Percentiles rank a stretch among this genome's conserved stretches.
These are phyloP conservation scores for Fragosphaeria purpurea DNA, from an alignment of 2,329 filamentous ascomycete species.

Conservation along the genomic window DNA sequence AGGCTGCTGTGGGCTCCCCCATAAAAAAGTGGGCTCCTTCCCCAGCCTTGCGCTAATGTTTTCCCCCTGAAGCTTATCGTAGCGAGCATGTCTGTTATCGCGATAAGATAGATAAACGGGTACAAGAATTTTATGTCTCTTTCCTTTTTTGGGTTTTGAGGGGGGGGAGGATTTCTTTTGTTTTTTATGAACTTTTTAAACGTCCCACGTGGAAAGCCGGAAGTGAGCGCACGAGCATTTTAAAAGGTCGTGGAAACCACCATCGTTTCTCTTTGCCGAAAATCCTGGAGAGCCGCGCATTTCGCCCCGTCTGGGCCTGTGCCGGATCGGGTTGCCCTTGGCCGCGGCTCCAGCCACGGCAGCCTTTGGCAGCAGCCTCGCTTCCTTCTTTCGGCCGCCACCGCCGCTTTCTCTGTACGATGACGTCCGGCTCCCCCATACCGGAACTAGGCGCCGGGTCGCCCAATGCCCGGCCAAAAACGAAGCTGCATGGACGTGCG, in stretches of 20 bases:
- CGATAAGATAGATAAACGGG: constrained; percentile 4
- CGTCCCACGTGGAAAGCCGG: neutral
- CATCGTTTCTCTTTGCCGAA: neutral
- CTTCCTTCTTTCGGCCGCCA: neutral
- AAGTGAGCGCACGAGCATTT: too few relatives aligned
- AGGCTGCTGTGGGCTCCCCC: constrained; percentile 1
- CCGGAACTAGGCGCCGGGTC: neutral
- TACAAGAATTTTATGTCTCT: too few relatives aligned
- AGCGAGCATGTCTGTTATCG: constrained; percentile 4
- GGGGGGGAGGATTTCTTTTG: too few relatives aligned
- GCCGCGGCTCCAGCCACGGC: neutral
- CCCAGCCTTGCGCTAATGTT: constrained; percentile 12
- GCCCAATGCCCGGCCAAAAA: constrained; percentile 12
- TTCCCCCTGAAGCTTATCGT: neutral
- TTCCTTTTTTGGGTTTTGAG: too few relatives aligned
- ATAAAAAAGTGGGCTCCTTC: neutral
- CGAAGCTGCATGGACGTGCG: constrained; percentile 69
- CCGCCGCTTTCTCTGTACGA: constrained; percentile 10
- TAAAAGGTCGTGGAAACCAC: too few relatives aligned
- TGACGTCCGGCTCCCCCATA: constrained; percentile 2
- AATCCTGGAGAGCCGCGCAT: constrained; percentile 8
- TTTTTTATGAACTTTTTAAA: neutral
- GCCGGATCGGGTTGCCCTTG: neutral
- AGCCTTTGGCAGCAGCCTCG: neutral
- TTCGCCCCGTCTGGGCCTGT: constrained; percentile 3